Percentiles rank a stretch among this genome's conserved stretches.
phyloP scores from a whole-genome alignment of 164 flowering plant genomes.

The Vitis riparia region DNA sequence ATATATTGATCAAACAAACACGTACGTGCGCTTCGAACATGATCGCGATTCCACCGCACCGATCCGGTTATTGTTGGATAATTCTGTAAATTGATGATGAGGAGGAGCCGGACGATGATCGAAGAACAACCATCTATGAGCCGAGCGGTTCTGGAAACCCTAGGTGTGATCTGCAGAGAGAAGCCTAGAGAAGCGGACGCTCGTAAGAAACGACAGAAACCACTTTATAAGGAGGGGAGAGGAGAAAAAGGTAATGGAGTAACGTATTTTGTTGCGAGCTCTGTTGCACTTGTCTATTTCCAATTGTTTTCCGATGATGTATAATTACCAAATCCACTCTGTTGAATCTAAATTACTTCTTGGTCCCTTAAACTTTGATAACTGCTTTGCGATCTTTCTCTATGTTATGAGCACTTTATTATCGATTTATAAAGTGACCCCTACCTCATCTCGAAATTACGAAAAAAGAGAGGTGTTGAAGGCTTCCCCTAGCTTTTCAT shows the following conservation, averaged over 20 bases:
- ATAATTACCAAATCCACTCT: too few species aligned
- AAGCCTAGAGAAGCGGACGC: slow-evolving; percentile 11
- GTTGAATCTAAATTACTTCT: too few species aligned
- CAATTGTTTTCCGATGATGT: too few species aligned
- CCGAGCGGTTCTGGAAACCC: background rate
- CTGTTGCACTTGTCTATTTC: too few species aligned
- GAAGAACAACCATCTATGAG: slow-evolving; percentile 9
- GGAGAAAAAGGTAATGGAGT: background rate
- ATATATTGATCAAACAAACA: background rate
- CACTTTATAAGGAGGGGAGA: background rate
- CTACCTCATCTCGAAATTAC: too few species aligned
- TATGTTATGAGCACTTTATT: too few species aligned
- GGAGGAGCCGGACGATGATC: background rate
- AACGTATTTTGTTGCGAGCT: too few species aligned
- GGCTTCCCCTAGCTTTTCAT: too few species aligned
- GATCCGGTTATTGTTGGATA: background rate
- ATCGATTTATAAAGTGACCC: too few species aligned
- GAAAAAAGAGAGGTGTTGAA: too few species aligned
- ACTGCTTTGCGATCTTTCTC: too few species aligned
- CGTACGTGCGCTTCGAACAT: slow-evolving; percentile 65
- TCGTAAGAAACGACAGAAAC: slow-evolving; percentile 4
- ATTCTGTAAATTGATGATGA: background rate
- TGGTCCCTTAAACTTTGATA: too few species aligned
- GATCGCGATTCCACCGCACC: slow-evolving; percentile 13
- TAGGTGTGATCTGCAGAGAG: slow-evolving; percentile 3